A percentile compares a stretch with the other conserved stretches of the same genome.
phyloP scores from a whole-genome alignment of 805 yeast genomes.

The Clavispora phyllophila region DNA sequence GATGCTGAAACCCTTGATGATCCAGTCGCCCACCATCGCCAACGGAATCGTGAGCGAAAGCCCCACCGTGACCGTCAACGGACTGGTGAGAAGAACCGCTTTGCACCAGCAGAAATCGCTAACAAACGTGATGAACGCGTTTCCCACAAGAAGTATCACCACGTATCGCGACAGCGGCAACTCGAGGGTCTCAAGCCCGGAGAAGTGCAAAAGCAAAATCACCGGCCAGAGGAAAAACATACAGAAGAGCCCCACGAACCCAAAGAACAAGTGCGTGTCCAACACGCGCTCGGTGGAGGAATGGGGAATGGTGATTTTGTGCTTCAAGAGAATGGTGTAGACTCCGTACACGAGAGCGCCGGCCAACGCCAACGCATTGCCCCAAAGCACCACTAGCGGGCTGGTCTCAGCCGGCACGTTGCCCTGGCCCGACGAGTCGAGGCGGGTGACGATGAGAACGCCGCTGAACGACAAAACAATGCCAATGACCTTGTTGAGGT shows the following conservation, averaged over 20 bases:
- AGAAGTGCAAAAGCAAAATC: constrained; percentile 55
- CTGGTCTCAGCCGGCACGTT: constrained; percentile 10
- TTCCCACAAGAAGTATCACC: constrained; percentile 50
- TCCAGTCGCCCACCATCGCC: constrained; percentile 81
- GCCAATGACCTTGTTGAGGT: constrained; percentile 60
- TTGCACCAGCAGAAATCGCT: constrained; percentile 96
- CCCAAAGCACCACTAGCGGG: constrained; percentile 40
- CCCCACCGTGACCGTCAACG: constrained; percentile 93
- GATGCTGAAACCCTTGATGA: constrained; percentile 61
- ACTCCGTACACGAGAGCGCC: constrained; percentile 92
- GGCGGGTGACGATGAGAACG: constrained; percentile 69
- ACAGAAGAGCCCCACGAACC: constrained; percentile 88
- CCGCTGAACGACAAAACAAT: constrained; percentile 71
- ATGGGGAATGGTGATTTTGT: constrained; percentile 43
- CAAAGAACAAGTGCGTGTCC: constrained; percentile 86
- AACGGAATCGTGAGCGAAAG: constrained; percentile 89
- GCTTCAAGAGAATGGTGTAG: constrained; percentile 80
- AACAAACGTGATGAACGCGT: constrained; percentile 73
- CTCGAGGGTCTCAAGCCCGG: constrained; percentile 66
- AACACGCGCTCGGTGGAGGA: constrained; percentile 64
- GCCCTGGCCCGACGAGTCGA: constrained; percentile 42
- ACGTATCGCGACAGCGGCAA: constrained; percentile 56
- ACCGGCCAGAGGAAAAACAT: constrained; percentile 78
- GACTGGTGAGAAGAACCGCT: constrained; percentile 89
- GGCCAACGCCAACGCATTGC: constrained; percentile 72